Conservation (phyloP, 129 eudicot genomes). For the Oenanthe sinensis region DNA sequence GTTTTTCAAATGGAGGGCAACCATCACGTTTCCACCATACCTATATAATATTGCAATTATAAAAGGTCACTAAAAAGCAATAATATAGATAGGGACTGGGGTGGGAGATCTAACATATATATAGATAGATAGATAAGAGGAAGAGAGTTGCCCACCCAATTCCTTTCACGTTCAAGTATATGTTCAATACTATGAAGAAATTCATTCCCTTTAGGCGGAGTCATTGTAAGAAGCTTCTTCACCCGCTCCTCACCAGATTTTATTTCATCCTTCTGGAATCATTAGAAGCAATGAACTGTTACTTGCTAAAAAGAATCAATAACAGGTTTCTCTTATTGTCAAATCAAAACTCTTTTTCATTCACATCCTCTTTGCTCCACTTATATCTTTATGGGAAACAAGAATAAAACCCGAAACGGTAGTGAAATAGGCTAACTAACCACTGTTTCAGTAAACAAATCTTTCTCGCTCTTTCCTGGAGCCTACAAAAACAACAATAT, state of each 20-base stretch:
- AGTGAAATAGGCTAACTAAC: slow-evolving; percentile 33
- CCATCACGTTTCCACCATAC: slow-evolving; percentile 99
- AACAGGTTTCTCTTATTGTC: slow-evolving; percentile 5
- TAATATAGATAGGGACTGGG: not conserved
- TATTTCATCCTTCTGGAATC: slow-evolving; percentile 74
- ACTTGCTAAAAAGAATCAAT: not conserved
- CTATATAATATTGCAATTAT: slow-evolving; percentile 20
- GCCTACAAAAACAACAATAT: slow-evolving; percentile 34
- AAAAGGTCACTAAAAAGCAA: not conserved
- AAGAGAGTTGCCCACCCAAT: slow-evolving; percentile 54
- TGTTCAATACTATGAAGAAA: slow-evolving; percentile 82
- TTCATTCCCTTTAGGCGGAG: slow-evolving; percentile 91
- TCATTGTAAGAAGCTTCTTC: slow-evolving; percentile 69
- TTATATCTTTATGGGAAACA: not conserved
- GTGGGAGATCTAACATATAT: not conserved
- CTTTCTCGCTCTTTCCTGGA: slow-evolving; percentile 89
- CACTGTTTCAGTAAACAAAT: slow-evolving; percentile 72
- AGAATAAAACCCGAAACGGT: not conserved
- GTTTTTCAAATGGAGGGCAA: slow-evolving; percentile 87
- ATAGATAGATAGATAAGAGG: not conserved
- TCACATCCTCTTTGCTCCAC: not conserved
- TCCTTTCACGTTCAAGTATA: slow-evolving; percentile 88
- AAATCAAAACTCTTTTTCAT: not conserved
- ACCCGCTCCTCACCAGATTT: slow-evolving; percentile 77
- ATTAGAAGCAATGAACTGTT: not conserved